Evolutionary conservation across 2,329 filamentous ascomycete species (phyloP), one percentile per base, ranked within the genome.

Genomic region (Penicillium vulpinum): DNA sequence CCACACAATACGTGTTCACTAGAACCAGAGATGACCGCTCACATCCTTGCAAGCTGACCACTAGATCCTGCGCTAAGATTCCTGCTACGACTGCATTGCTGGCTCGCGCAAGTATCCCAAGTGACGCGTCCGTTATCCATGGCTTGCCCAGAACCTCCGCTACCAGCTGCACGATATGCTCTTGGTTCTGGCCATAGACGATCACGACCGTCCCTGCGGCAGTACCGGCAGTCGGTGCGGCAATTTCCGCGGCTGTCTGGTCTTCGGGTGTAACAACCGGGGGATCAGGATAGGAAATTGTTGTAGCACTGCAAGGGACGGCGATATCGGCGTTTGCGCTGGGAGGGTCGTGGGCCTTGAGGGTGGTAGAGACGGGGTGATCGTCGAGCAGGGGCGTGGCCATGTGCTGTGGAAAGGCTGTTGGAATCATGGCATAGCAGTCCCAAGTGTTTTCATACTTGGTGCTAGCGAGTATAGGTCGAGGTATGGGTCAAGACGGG

Each of bases 101-200:
- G 81, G 50, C 83, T 77, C 49, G 75, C 66, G 62, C 78, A 78
- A 65, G 86, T 78, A 44, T 83, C 76, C 59, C 79, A 76, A 72
- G 89, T 81, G 54, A 81, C 77, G 78, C 73, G 51, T 84, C 83
- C 41, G 88, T 78, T 57, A 81, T 83, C 75, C 84, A 88, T 21
- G 87, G 83, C 70, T 92, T 90, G 15, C 91, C 90, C 40, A 94
- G 76, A 8, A 93, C 87, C 67, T 93, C 89, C 26, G 90, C 90
- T 64, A 92, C 89, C 33, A 90, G 78, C 22, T 85, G 84, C 28
- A 92, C 85, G 61, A 94, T 90, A 39, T 83, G 82, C 58, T 92
- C 88, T 71, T 93, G 89, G 18, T 85, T 87, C 22, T 80, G 79
- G 11, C 88, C 86, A 72, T 88, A 91, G 18, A 93, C 75, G 58